Base-by-base conservation (phyloP, 306 rosid species). In the Corylus heterophylla region DNA sequence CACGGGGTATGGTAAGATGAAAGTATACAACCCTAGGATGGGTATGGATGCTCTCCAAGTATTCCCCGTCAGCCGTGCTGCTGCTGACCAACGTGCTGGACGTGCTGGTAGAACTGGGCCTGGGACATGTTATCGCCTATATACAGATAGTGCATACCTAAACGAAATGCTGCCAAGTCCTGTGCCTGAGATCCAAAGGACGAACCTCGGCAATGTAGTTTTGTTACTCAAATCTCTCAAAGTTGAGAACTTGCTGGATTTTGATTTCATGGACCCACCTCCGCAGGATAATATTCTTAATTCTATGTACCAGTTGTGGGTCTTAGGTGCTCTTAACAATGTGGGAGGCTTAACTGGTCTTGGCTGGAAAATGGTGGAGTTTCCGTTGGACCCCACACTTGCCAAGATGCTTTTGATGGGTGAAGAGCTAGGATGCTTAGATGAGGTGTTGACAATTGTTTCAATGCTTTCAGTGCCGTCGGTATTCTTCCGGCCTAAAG, bases 31-130 rank as follows among this genome's bases (percentile, higher is more conserved):
- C 68, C 98, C 98, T 59, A 87, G 96, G 86, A 95, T 95, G 98
- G 98, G 98, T 45, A 95, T 95, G 98, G 98, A 95, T 82, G 98
- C 98, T 47, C 93, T 95, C 73, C 98, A 95, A 78, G 98, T 95
- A 79, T 95, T 95, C 85, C 98, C 98, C 29, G 93, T 84, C 74
- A 95, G 98, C 74, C 97, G 93, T 42, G 98, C 98, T 80, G 98
- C 98, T 84, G 98, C 98, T 69, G 96, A 92, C 76, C 98, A 95
- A 88, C 97, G 98, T 76, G 85, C 98, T 70, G 98, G 98, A 71
- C 93, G 98, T 75, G 98, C 98, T 56, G 98, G 98, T 84, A 88
- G 98, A 90, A 95, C 98, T 29, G 98, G 98, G 67, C 98, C 98
- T 27, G 98, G 98, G 44, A 95, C 98, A 12, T 95, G 98, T 80